These are phyloP conservation scores for Bifiguratus adelaidae DNA, from an alignment of 192 early-diverging fungal genomes.

Conservation along the genomic window DNA sequence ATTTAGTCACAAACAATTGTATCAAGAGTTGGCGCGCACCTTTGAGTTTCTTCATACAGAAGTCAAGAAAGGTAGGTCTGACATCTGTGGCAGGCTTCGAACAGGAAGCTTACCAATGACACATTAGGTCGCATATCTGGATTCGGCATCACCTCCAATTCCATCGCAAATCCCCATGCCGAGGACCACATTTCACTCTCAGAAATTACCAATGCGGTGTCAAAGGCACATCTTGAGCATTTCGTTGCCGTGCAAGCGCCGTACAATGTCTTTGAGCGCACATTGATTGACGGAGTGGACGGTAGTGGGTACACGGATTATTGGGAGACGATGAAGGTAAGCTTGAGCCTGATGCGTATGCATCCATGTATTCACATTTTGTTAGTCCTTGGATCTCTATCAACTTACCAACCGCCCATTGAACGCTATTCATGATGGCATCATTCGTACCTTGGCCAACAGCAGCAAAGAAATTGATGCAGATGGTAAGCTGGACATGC, in stretches of 20 bases:
- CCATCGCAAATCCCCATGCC: constrained; percentile 38
- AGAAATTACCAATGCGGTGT: constrained; percentile 19
- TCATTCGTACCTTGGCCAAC: constrained; percentile 35
- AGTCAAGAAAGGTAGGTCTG: constrained; percentile 28
- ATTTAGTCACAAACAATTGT: constrained; percentile 35
- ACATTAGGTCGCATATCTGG: constrained; percentile 46
- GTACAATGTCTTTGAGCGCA: constrained; percentile 68
- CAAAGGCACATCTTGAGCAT: constrained; percentile 24
- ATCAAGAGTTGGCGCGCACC: constrained; percentile 44
- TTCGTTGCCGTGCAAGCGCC: constrained; percentile 58
- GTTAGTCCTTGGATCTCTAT: constrained; percentile 46
- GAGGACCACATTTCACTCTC: constrained; percentile 51
- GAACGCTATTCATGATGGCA: constrained; percentile 45
- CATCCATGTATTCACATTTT: too few species aligned
- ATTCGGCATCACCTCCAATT: constrained; percentile 64
- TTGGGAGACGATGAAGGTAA: neutral
- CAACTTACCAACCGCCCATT: constrained; percentile 64
- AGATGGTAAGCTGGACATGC: too few species aligned
- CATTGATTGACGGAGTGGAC: constrained; percentile 38
- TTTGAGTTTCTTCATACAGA: constrained; percentile 53
- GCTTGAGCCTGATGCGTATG: neutral
- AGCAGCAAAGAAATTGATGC: too few species aligned
- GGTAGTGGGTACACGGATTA: neutral
- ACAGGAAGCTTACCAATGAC: too few species aligned
- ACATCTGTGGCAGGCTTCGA: neutral